These are phyloP conservation scores for Sordariomycetes sp. DNA, from an alignment of 2,329 filamentous ascomycete species.

Conservation along the genomic window DNA sequence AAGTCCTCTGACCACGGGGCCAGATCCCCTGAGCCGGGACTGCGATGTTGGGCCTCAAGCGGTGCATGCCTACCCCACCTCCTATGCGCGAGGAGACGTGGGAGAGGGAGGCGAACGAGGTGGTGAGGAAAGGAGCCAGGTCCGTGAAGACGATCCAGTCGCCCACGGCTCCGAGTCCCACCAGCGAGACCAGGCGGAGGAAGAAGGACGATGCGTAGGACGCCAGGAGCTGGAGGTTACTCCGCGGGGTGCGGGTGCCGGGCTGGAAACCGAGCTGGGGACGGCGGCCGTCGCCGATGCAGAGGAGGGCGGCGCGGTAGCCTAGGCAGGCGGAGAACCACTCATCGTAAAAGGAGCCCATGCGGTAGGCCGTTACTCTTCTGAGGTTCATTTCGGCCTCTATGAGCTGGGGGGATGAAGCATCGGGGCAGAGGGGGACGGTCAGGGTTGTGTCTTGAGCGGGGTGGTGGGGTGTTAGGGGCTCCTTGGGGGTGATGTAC, in stretches of 20 bases:
- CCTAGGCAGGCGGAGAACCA: conserved; percentile 61
- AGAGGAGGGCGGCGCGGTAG: conserved; percentile 45
- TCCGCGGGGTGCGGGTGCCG: not conserved
- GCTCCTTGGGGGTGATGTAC: conserved; percentile 24
- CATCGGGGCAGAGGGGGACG: conserved; percentile 43
- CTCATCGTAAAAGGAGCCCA: conserved; percentile 43
- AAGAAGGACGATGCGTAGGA: not conserved
- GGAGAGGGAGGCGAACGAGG: conserved; percentile 55
- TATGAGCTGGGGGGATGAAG: conserved; percentile 27
- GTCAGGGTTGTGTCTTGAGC: conserved; percentile 26
- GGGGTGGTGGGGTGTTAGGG: conserved; percentile 18
- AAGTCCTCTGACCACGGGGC: conserved; percentile 57
- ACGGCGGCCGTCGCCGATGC: conserved; percentile 48
- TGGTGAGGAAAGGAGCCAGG: conserved; percentile 60
- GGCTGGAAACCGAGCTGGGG: conserved; percentile 43
- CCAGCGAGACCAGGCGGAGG: not conserved
- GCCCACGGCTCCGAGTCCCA: not conserved
- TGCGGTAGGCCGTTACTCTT: conserved; percentile 43
- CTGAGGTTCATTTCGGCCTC: conserved; percentile 47
- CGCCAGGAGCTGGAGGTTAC: not conserved
- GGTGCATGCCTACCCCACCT: conserved; percentile 41
- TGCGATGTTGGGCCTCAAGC: conserved; percentile 64
- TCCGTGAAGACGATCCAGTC: conserved; percentile 56
- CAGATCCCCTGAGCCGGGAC: conserved; percentile 17
- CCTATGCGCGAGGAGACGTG: conserved; percentile 47